Base-by-base conservation (phyloP, 2,329 filamentous ascomycete genomes). In the Niveomyces coronatus region DNA sequence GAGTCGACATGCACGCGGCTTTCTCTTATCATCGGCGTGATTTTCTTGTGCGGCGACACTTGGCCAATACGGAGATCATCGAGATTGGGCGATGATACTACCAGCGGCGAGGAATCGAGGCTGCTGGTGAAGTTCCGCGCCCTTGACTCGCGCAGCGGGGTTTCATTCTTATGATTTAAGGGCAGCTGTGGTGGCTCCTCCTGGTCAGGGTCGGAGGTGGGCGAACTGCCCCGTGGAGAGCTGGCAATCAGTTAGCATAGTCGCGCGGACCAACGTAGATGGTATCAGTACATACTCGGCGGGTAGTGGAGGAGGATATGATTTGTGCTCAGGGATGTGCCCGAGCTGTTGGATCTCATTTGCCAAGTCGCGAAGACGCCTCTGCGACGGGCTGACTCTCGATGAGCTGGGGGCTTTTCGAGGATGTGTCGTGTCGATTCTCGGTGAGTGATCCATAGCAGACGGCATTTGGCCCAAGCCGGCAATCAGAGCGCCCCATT, bases 151-250 rank as follows among this genome's bases (percentile, higher is more conserved):
- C 40, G 40, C 13, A 32, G 41, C n/a, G 41, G 37, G 3, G 41
- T 39, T 17, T 74, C 68, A 40, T 69, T 56, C 47, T 75, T 72
- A n/a, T n/a, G n/a, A n/a, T n/a, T n/a, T n/a, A n/a, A n/a, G n/a
- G 80, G 81, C 31, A 86, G 67, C 40, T 85, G 79, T 5, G 81
- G 79, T 3, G 81, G 84, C 28, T 80, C 74, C 31, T 65, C 66
- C 23, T 65, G 64, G 35, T 66, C 61, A 10, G 63, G 65, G 32
- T 70, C 64, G 26, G 63, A 63, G 36, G 67, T 65, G 22, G 79
- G 62, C n/a, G 68, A 79, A 24, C 77, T 58, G 27, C 83, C 76
- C 48, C 84, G 74, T 7, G 78, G 73, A 16, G 67, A 66, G 45
- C 76, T 80, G 39, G n/a, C 5, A 7, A n/a, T 22, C 14, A 20